phyloP scores from a whole-genome alignment of 441 rosid genomes.

The Eruca vesicaria region DNA sequence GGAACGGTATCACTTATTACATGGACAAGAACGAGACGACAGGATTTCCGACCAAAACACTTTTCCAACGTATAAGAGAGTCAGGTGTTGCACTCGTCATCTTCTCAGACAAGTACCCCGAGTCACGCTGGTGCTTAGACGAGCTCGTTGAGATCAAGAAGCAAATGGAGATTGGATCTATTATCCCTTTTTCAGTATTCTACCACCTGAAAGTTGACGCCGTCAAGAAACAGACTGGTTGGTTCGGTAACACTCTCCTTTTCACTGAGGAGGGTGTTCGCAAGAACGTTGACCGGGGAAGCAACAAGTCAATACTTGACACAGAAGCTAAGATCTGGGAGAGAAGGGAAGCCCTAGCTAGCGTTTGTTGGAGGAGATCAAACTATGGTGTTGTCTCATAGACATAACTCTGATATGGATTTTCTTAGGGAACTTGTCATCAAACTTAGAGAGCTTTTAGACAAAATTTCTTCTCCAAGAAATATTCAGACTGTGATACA shows the following conservation, averaged over 20 bases:
- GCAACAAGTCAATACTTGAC: neutral
- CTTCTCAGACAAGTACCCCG: neutral
- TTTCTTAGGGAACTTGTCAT: neutral
- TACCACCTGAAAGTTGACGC: neutral
- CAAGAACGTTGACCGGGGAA: neutral
- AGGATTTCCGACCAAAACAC: neutral
- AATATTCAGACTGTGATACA: neutral
- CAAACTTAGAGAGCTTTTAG: neutral
- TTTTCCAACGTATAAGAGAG: neutral
- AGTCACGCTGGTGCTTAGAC: neutral
- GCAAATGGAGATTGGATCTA: neutral
- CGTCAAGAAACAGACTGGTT: neutral
- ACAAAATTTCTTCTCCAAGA: neutral
- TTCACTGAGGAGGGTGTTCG: neutral
- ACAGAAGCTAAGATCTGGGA: neutral
- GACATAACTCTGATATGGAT: neutral
- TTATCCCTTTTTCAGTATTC: neutral
- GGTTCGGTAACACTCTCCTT: neutral
- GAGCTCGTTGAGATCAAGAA: neutral
- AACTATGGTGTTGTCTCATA: neutral
- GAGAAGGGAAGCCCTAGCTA: neutral
- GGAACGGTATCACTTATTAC: neutral
- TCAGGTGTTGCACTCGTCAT: neutral
- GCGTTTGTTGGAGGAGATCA: neutral
- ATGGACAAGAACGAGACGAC: neutral